Evolutionary conservation across 257 asterid species (phyloP), one percentile per base, ranked within the genome.

Genomic region (Solanum chiquidenum): DNA sequence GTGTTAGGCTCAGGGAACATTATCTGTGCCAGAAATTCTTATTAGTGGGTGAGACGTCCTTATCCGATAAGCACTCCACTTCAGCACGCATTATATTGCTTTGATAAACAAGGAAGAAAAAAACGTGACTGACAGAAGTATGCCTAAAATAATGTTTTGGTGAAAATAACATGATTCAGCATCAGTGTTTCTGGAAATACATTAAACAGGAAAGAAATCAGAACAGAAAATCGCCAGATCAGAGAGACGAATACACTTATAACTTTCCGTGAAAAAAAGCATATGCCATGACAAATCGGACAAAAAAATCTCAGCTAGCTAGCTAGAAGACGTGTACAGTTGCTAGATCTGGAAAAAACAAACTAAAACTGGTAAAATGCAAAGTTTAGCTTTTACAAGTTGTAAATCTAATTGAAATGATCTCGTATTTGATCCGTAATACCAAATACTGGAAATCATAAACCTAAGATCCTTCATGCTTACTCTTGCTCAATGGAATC

Each of bases 21-120:
- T 80, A 29, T 82, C 14, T 18, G 18, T 29, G 66, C 66, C 75
- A 35, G 87, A 66, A 66, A 66, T 66, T 38, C 4, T 60, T 14
- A 68, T 25, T 68, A 23, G 31, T 85, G 82, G 87, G 85, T 38
- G 76, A 80, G 20, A 16, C 46, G 89, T 86, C 87, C 83, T 86
- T 72, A 62, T 90, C 91, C 85, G 12, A 87, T 88, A 87, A 20
- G 75, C 44, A 38, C 34, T 27, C 83, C 44, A 86, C 72, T 44
- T 75, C 52, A 71, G 38, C 88, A 69, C 16, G 34, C 34, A 18
- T 46, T 44, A 29, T 29, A 55, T 7, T 55, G 66, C 25, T 55
- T 55, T 55, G 13, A 42, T 12, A 29, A 46, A 46, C 29, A 46
- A 46, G 42, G 69, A 82, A 10, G 60, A 10, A 21, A 52, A 76